These are phyloP conservation scores for Coelastrella sp. DNA, from an alignment of 139 green algal species.

Conservation along the genomic window DNA sequence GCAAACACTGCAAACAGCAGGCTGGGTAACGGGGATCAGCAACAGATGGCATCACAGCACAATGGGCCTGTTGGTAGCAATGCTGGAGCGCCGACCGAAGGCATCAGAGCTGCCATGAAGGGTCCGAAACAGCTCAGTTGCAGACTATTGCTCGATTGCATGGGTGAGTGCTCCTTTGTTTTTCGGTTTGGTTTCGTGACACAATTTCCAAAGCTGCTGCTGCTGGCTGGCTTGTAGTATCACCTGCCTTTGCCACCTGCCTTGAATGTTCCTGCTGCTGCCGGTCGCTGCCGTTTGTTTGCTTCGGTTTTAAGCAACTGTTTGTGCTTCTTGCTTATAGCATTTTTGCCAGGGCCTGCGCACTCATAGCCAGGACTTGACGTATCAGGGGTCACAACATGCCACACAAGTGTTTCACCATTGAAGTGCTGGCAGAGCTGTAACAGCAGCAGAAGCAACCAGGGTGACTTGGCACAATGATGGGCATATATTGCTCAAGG, in stretches of 20 bases:
- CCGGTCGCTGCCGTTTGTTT: background rate
- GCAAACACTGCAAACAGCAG: background rate
- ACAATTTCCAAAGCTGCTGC: too few relatives aligned
- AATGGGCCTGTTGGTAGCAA: background rate
- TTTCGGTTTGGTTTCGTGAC: too few relatives aligned
- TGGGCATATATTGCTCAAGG: background rate
- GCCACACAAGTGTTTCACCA: too few relatives aligned
- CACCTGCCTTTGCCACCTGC: background rate
- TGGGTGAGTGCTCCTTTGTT: conserved; percentile 70
- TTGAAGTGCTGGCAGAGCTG: too few relatives aligned
- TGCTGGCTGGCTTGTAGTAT: background rate
- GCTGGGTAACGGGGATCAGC: background rate
- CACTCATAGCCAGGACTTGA: too few relatives aligned
- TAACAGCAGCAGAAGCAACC: background rate
- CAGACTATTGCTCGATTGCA: conserved; percentile 92
- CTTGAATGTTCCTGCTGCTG: background rate
- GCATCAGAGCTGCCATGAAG: background rate
- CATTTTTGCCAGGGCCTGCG: too few relatives aligned
- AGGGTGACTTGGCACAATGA: background rate
- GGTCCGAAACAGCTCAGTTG: conserved; percentile 48
- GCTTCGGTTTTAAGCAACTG: background rate
- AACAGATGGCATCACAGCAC: background rate
- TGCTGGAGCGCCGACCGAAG: background rate
- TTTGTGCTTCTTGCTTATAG: background rate
- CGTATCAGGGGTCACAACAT: too few relatives aligned